Percentiles rank a stretch among this genome's conserved stretches.
Conservation (phyloP, 495 filamentous ascomycete species). For the Cryomyces minteri region DNA sequence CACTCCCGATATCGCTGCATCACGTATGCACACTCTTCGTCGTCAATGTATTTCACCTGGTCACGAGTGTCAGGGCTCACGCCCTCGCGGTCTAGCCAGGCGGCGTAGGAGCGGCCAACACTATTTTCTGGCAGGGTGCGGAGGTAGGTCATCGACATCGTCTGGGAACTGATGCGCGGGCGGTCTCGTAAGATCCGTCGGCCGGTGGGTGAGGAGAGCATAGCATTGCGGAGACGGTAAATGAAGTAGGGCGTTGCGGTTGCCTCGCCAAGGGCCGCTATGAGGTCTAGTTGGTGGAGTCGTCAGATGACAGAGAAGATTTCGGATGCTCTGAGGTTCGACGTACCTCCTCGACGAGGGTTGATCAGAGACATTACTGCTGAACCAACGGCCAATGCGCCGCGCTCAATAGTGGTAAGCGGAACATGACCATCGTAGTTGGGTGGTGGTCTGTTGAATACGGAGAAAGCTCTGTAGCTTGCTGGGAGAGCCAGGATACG, state of each 20-base stretch:
- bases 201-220: conserved; percentile 71
- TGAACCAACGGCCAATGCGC: conserved; percentile 63
- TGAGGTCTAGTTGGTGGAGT: conserved; percentile 44
- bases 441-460: conserved; percentile 59
- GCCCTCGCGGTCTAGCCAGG: conserved; percentile 81
- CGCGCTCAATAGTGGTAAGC: conserved; percentile 57
- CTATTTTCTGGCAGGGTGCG: conserved; percentile 52
- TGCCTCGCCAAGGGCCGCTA: conserved; percentile 81
- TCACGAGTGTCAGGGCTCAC: conserved; percentile 81
- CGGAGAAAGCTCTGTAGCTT: conserved; percentile 37
- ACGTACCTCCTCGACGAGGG: conserved; percentile 54
- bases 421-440: conserved; percentile 89
- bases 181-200: conserved; percentile 81
- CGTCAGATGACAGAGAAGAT: background rate
- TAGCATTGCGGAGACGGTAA: conserved; percentile 72
- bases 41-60: conserved; percentile 73
- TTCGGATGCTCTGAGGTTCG: background rate
- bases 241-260: conserved; percentile 94
- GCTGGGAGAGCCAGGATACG: background rate
- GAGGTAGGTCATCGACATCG: conserved; percentile 50
- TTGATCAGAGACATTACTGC: conserved; percentile 63
- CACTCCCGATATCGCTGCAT: conserved; percentile 97
- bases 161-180: conserved; percentile 69
- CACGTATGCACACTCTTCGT: conserved; percentile 89
- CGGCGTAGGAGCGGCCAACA: conserved; percentile 69